These are phyloP conservation scores for Cnidoscolus chayamansa DNA, from an alignment of 441 rosid species.

Conservation along the genomic window DNA sequence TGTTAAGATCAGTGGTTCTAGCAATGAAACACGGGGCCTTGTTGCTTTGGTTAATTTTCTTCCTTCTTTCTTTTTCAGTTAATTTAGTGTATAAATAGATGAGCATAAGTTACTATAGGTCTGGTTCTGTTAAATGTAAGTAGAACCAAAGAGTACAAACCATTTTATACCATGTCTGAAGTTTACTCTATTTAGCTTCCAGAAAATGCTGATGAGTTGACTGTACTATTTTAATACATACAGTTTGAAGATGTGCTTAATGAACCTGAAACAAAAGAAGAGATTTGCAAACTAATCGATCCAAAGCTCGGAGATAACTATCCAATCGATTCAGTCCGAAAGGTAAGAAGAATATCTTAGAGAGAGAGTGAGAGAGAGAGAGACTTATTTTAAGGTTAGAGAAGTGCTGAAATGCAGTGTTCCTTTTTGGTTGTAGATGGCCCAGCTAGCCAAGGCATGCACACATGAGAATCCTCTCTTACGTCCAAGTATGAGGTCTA, in stretches of 20 bases:
- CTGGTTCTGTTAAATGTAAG: slow-evolving; percentile 6
- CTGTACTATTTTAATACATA: slow-evolving; percentile 3
- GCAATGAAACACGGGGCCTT: slow-evolving; percentile 67
- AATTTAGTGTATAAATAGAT: neutral
- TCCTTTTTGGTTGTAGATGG: slow-evolving; percentile 51
- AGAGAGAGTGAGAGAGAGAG: neutral
- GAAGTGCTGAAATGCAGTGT: neutral
- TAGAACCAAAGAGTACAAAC: neutral
- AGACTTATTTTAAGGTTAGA: neutral
- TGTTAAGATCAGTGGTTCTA: slow-evolving; percentile 47
- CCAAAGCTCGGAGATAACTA: slow-evolving; percentile 70
- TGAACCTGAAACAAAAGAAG: slow-evolving; percentile 56
- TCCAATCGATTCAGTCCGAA: slow-evolving; percentile 58
- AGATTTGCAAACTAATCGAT: slow-evolving; percentile 56
- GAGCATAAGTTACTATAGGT: neutral
- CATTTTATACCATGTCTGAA: too few species aligned
- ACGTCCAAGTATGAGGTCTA: slow-evolving; percentile 80
- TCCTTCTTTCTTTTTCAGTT: slow-evolving; percentile 1
- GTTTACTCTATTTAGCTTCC: neutral
- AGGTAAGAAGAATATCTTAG: slow-evolving; percentile 38
- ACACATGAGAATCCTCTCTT: slow-evolving; percentile 69
- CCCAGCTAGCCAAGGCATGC: slow-evolving; percentile 78
- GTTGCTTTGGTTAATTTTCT: slow-evolving; percentile 67
- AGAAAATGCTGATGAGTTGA: neutral
- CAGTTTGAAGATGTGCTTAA: slow-evolving; percentile 76